Evolutionary conservation across 768 basidiomycete genomes (phyloP).

Genomic region (Panaeolus cyanescens): DNA sequence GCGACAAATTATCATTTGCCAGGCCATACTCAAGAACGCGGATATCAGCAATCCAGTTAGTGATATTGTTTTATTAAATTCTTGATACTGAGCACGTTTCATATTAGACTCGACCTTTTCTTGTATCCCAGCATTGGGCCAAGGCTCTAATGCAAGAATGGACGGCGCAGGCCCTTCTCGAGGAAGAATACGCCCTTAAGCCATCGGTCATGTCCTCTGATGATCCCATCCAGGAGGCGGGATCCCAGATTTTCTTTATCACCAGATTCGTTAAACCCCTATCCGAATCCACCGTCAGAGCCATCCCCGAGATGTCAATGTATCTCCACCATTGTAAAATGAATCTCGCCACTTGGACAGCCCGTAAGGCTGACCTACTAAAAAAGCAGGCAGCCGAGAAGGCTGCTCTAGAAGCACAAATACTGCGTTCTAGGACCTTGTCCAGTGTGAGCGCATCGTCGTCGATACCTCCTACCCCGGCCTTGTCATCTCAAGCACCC

Average conservation of each 20-base stretch:
- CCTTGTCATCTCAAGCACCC: conserved; percentile 7
- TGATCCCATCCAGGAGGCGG: conserved; percentile 62
- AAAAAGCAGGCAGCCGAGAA: conserved; percentile 17
- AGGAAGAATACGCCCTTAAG: conserved; percentile 75
- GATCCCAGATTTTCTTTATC: conserved; percentile 90
- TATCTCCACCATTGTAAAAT: conserved; percentile 68
- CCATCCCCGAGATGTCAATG: conserved; percentile 71
- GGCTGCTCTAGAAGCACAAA: conserved; percentile 18
- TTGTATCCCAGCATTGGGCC: conserved; percentile 94
- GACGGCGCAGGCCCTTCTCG: conserved; percentile 86
- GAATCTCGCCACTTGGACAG: conserved; percentile 74
- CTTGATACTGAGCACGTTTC: conserved; percentile 1
- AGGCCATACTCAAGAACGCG: conserved; percentile 94
- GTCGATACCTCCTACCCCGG: conserved; percentile 5
- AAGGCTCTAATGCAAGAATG: conserved; percentile 87
- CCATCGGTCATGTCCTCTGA: conserved; percentile 50
- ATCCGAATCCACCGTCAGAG: conserved; percentile 70
- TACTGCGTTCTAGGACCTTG: conserved; percentile 6
- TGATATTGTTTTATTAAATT: conserved; percentile 16
- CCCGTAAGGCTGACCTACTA: conserved; percentile 43
- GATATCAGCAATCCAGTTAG: conserved; percentile 98
- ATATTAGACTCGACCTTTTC: conserved; percentile 88
- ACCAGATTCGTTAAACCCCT: conserved; percentile 81
- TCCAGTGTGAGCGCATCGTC: conserved; percentile 7
- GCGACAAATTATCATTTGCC: conserved; percentile 76